phyloP scores from a whole-genome alignment of 495 filamentous ascomycete species.

The Extremus antarcticus region DNA sequence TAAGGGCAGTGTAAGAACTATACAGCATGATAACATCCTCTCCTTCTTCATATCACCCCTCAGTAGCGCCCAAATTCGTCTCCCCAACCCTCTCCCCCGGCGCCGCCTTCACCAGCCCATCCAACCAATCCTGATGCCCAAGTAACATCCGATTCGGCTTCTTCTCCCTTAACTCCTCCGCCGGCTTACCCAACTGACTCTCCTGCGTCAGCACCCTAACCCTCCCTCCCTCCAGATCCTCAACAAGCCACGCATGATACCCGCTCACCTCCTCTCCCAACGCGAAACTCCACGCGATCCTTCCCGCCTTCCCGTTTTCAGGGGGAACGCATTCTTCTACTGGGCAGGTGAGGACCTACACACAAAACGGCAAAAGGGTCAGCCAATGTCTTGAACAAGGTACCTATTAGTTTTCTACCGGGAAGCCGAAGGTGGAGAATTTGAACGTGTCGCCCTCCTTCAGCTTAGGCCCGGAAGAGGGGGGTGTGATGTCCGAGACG shows the following conservation, averaged over 20 bases:
- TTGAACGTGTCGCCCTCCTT: slow-evolving; percentile 2
- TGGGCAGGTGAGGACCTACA: slow-evolving; percentile 1
- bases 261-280: slow-evolving; percentile 1
- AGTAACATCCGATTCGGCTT: slow-evolving; percentile 12
- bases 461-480: neutral
- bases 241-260: slow-evolving; percentile 13
- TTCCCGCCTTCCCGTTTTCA: neutral
- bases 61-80: neutral
- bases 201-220: slow-evolving; percentile 13
- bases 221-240: slow-evolving; percentile 8
- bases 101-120: slow-evolving; percentile 6
- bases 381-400: too few species aligned
- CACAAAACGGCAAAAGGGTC: too few species aligned
- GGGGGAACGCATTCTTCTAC: neutral
- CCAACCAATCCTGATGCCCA: slow-evolving; percentile 14
- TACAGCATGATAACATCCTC: too few species aligned
- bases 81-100: neutral
- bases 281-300: slow-evolving; percentile 3
- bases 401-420: too few species aligned
- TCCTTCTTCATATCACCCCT: too few species aligned
- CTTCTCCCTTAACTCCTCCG: neutral
- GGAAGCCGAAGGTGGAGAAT: slow-evolving; percentile 5
- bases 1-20: too few species aligned
- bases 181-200: slow-evolving; percentile 12
- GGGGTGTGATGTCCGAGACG: slow-evolving; percentile 3